These are phyloP conservation scores for Diospyros lotus DNA, from an alignment of 148 eudicot genomes.

Conservation along the genomic window DNA sequence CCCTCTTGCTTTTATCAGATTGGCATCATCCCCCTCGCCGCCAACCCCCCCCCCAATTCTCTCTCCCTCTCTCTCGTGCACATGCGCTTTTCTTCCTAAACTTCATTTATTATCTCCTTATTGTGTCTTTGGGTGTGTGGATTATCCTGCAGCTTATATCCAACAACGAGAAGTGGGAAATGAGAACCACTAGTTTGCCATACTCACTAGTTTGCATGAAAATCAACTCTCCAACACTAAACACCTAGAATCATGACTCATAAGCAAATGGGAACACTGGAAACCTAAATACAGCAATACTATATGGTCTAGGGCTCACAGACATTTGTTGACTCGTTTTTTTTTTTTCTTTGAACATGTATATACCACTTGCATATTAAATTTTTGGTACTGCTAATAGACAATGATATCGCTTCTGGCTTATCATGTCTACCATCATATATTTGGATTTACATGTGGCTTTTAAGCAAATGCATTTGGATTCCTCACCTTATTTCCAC, in stretches of 20 bases:
- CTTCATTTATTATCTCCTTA: constrained; percentile 12
- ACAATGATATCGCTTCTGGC: constrained; percentile 26
- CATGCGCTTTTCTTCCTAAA: constrained; percentile 9
- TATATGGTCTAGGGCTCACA: background rate
- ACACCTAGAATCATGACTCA: constrained; percentile 4
- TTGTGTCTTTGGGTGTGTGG: constrained; percentile 21
- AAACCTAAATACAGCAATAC: constrained; percentile 14
- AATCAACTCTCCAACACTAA: constrained; percentile 1
- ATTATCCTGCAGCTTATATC: constrained; percentile 25
- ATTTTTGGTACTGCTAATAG: constrained; percentile 11
- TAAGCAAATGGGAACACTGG: constrained; percentile 18
- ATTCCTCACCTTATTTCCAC: background rate
- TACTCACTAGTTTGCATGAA: constrained; percentile 7
- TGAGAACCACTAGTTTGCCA: constrained; percentile 14
- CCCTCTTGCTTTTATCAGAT: constrained; percentile 17
- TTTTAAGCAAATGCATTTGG: constrained; percentile 13
- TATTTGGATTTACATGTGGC: constrained; percentile 9
- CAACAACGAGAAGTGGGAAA: constrained; percentile 21
- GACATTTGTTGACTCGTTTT: background rate
- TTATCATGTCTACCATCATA: constrained; percentile 17
- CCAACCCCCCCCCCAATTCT: constrained; percentile 4
- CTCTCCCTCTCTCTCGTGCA: constrained; percentile 16
- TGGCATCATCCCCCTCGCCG: constrained; percentile 1
- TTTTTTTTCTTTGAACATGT: constrained; percentile 6
- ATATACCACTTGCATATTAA: constrained; percentile 3